Evolutionary conservation across 306 rosid species (phyloP).

Genomic region (Cicer arietinum): DNA sequence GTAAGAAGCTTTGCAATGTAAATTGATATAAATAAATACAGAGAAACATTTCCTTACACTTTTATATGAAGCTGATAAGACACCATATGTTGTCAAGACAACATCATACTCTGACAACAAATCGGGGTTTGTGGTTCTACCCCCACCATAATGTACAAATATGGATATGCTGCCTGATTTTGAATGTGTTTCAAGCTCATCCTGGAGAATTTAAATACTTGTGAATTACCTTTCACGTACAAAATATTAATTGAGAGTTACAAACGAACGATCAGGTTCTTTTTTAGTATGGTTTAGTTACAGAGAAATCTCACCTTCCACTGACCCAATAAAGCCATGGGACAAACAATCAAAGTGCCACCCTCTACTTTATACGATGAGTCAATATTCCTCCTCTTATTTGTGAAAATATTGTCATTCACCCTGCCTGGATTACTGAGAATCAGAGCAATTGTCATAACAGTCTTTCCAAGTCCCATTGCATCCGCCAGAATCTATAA

Average conservation of each 20-base stretch:
- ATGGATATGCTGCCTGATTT: slow-evolving; percentile 61
- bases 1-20: not conserved
- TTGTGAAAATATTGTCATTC: slow-evolving; percentile 34
- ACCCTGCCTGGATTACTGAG: slow-evolving; percentile 62
- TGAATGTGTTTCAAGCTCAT: slow-evolving; percentile 86
- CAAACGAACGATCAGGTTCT: not conserved
- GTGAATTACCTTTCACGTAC: slow-evolving; percentile 36
- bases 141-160: slow-evolving; percentile 86
- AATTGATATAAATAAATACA: slow-evolving; percentile 11
- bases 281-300: not conserved
- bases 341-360: slow-evolving; percentile 91
- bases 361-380: slow-evolving; percentile 51
- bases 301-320: slow-evolving; percentile 71
- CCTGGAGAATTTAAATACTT: slow-evolving; percentile 56
- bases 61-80: slow-evolving; percentile 62
- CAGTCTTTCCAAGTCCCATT: slow-evolving; percentile 98
- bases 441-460: slow-evolving; percentile 85
- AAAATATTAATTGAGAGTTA: slow-evolving; percentile 1
- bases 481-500: slow-evolving; percentile 84
- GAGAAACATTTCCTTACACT: slow-evolving; percentile 54
- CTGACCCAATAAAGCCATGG: slow-evolving; percentile 87
- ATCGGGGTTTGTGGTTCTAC: slow-evolving; percentile 58
- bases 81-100: slow-evolving; percentile 85
- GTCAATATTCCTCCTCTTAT: slow-evolving; percentile 37
- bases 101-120: slow-evolving; percentile 68